Evolutionary conservation across 2,329 filamentous ascomycete genomes (phyloP).

Genomic region (Exophiala sp.): DNA sequence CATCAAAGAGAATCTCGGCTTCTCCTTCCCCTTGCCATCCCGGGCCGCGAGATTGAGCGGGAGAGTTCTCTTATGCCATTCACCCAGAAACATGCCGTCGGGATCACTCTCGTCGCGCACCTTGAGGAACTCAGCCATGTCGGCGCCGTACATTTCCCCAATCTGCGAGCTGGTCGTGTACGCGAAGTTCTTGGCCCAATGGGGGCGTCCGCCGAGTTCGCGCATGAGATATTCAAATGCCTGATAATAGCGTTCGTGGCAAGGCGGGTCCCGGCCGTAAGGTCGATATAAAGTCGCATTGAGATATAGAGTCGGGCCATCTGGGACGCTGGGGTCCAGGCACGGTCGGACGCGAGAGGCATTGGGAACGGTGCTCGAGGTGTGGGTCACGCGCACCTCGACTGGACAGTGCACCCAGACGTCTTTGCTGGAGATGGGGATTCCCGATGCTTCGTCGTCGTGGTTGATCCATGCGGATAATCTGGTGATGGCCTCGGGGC

Average conservation of each 20-base stretch:
- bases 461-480: slow-evolving; percentile 82
- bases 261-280: slow-evolving; percentile 71
- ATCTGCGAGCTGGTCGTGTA: slow-evolving; percentile 56
- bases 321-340: slow-evolving; percentile 64
- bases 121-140: slow-evolving; percentile 60
- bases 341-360: slow-evolving; percentile 48
- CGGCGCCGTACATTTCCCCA: slow-evolving; percentile 61
- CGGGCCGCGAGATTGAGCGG: slow-evolving; percentile 32
- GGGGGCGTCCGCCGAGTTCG: slow-evolving; percentile 71
- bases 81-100: slow-evolving; percentile 79
- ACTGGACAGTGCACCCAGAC: slow-evolving; percentile 85
- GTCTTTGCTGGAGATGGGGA: slow-evolving; percentile 73
- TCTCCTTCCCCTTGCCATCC: slow-evolving; percentile 8
- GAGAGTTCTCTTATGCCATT: slow-evolving; percentile 76
- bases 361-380: slow-evolving; percentile 40
- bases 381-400: slow-evolving; percentile 81
- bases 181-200: slow-evolving; percentile 90
- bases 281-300: slow-evolving; percentile 87
- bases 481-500: slow-evolving; percentile 77
- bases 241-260: slow-evolving; percentile 70
- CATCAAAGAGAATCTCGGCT: slow-evolving; percentile 13
- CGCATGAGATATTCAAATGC: slow-evolving; percentile 89
- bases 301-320: slow-evolving; percentile 74
- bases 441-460: slow-evolving; percentile 58
- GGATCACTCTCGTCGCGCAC: slow-evolving; percentile 68